Conservation (phyloP, 305 asterid species). For the Coffea humblotiana region DNA sequence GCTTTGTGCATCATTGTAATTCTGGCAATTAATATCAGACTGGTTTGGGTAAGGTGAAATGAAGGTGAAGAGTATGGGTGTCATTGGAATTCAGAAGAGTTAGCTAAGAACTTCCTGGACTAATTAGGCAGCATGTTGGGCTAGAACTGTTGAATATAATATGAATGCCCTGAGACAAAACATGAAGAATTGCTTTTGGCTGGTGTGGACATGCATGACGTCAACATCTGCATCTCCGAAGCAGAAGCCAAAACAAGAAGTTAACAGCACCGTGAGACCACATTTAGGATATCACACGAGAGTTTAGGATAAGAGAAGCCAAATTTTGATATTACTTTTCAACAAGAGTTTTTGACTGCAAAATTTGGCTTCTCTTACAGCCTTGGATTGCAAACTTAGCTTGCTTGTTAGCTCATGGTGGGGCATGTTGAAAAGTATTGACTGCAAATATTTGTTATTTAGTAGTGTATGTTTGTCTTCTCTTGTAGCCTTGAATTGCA, state of each 20-base stretch:
- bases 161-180: not conserved
- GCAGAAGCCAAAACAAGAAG: not conserved
- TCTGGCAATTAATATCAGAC: not conserved
- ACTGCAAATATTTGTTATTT: too few relatives aligned
- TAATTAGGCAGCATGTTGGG: not conserved
- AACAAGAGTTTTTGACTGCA: too few relatives aligned
- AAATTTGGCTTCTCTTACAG: not conserved
- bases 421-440: not conserved
- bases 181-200: not conserved
- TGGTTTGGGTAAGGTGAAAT: not conserved
- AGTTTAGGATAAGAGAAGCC: too few relatives aligned
- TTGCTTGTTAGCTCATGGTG: not conserved
- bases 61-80: not conserved
- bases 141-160: not conserved
- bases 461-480: too few relatives aligned
- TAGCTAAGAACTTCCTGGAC: not conserved
- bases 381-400: not conserved
- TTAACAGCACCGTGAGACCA: not conserved
- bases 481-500: too few relatives aligned
- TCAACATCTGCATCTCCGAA: not conserved
- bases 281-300: not conserved
- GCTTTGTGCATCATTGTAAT: not conserved
- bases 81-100: not conserved
- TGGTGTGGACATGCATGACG: not conserved
- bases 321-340: too few relatives aligned